phyloP scores from a whole-genome alignment of 2,329 filamentous ascomycete species.

The Aspergillus aculeatus region DNA sequence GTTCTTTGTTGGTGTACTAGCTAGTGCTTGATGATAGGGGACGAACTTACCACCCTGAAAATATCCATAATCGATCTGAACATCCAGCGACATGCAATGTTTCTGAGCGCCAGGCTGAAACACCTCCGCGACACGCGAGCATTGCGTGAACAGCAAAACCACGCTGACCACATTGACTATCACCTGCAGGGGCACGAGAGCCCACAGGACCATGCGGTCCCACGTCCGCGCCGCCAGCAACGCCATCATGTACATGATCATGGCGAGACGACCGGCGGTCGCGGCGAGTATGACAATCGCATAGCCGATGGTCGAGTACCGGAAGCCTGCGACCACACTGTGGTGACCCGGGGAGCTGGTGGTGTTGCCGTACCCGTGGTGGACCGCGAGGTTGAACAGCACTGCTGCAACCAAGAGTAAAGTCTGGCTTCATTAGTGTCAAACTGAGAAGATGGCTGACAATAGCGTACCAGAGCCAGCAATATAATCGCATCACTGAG shows the following conservation, averaged over 20 bases:
- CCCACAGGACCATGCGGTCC: not conserved
- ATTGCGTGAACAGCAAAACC: not conserved
- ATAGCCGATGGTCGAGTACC: not conserved
- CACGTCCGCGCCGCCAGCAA: not conserved
- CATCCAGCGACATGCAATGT: not conserved
- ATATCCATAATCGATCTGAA: slow-evolving; percentile 3
- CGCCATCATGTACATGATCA: not conserved
- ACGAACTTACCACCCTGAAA: not conserved
- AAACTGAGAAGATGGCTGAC: not conserved
- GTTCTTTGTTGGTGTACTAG: too few relatives aligned
- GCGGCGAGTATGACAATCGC: not conserved
- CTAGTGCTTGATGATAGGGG: too few relatives aligned
- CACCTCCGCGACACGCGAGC: not conserved
- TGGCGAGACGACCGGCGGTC: not conserved
- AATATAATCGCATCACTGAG: slow-evolving; percentile 1
- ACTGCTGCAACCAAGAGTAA: not conserved
- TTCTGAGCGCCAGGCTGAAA: not conserved
- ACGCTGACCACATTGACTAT: slow-evolving; percentile 1
- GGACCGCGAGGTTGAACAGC: not conserved
- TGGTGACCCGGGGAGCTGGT: not conserved
- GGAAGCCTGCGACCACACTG: not conserved
- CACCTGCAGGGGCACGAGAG: not conserved
- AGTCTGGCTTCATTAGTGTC: not conserved
- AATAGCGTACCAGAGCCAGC: not conserved
- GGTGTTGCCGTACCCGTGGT: not conserved